These are phyloP conservation scores for Pseudocercospora fuligena DNA, from an alignment of 2,329 filamentous ascomycete species.

Conservation along the genomic window DNA sequence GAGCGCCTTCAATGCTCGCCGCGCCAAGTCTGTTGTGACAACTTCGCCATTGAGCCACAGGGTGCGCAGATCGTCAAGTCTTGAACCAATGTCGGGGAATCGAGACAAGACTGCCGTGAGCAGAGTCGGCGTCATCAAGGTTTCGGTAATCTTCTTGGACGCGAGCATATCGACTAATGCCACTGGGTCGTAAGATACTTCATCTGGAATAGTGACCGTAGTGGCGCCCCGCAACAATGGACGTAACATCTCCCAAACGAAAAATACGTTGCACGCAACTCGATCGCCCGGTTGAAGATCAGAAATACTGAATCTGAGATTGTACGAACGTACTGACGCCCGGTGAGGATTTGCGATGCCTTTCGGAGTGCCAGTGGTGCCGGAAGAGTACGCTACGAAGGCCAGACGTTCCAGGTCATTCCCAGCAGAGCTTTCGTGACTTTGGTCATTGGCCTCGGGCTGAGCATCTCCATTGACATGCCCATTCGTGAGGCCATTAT, in stretches of 20 bases:
- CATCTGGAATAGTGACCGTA: conserved; percentile 74
- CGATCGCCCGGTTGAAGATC: conserved; percentile 74
- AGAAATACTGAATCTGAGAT: conserved; percentile 71
- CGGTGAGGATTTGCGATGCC: conserved; percentile 75
- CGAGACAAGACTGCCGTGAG: conserved; percentile 74
- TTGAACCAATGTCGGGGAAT: conserved; percentile 66
- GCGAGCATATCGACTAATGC: conserved; percentile 73
- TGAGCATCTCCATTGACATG: conserved; percentile 34
- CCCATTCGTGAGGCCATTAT: conserved; percentile 30
- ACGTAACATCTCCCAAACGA: conserved; percentile 82
- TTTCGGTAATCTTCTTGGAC: conserved; percentile 72
- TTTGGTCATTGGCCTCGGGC: neutral
- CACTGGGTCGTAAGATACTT: conserved; percentile 76
- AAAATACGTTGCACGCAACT: conserved; percentile 87
- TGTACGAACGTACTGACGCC: conserved; percentile 74
- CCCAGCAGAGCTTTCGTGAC: conserved; percentile 54
- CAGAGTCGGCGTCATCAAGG: conserved; percentile 81
- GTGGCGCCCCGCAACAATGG: conserved; percentile 77
- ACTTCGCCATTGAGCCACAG: conserved; percentile 85
- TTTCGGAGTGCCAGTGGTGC: conserved; percentile 79
- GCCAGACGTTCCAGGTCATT: conserved; percentile 74
- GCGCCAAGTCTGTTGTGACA: conserved; percentile 76
- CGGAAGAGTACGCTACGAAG: conserved; percentile 82
- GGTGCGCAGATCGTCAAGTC: conserved; percentile 69
- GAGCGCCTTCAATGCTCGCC: conserved; percentile 68